Percentiles rank a stretch among this genome's conserved stretches.
Evolutionary conservation across 345 rosid genomes (phyloP).

Genomic region (Eucalyptus polyanthemos): DNA sequence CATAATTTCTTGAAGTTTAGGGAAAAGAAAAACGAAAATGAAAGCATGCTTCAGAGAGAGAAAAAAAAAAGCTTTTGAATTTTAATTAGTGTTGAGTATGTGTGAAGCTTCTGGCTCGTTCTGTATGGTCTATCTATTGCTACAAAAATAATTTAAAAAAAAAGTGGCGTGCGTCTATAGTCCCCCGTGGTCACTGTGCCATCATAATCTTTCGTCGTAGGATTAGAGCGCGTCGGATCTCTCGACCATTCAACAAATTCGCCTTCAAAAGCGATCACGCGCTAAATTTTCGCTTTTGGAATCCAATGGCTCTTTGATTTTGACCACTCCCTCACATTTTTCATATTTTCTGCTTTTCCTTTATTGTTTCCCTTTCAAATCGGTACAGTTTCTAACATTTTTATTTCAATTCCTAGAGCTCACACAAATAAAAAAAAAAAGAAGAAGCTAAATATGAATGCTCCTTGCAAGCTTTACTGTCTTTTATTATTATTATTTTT

Average conservation of each 20-base stretch:
- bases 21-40: background rate
- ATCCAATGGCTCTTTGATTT: constrained; percentile 21
- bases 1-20: background rate
- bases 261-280: background rate
- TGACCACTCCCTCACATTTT: background rate
- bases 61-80: background rate
- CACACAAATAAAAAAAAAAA: background rate
- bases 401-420: background rate
- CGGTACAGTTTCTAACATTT: background rate
- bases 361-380: background rate
- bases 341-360: background rate
- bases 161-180: background rate
- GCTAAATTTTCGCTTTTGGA: constrained; percentile 2
- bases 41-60: background rate
- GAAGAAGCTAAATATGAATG: background rate
- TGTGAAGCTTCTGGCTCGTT: background rate
- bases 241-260: background rate
- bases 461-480: background rate
- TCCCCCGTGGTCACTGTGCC: background rate
- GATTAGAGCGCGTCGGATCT: background rate
- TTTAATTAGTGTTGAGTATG: background rate
- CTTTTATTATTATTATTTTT: background rate
- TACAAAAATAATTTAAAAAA: background rate
- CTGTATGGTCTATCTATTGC: background rate
- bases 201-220: background rate